Evolutionary conservation across 176 grass and related monocot species (phyloP).

Genomic region (Luzula sylvatica): DNA sequence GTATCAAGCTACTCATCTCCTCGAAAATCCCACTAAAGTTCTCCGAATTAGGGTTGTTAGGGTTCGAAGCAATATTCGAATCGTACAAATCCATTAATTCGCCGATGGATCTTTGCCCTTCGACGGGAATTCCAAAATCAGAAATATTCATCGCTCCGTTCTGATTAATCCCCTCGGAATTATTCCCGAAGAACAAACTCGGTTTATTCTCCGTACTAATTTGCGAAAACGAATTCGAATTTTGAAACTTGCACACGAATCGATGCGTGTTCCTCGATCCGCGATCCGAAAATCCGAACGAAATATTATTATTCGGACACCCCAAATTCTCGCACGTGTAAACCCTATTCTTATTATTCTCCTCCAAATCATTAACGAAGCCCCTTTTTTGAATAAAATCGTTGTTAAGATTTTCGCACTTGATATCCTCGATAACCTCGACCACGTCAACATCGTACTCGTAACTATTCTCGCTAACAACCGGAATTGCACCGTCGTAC

Average conservation of each 20-base stretch:
- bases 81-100: conserved; percentile 69
- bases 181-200: conserved; percentile 19
- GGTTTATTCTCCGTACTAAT: conserved; percentile 30
- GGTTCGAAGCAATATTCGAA: conserved; percentile 18
- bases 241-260: conserved; percentile 38
- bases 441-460: conserved; percentile 54
- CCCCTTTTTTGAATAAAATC: conserved; percentile 50
- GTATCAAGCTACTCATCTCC: conserved; percentile 7
- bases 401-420: no score
- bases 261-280: conserved; percentile 45
- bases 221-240: conserved; percentile 1
- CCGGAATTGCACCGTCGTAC: conserved; percentile 20
- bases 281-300: conserved; percentile 51
- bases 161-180: conserved; percentile 2
- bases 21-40: conserved; percentile 15
- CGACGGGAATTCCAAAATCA: conserved; percentile 34
- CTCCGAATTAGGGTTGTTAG: conserved; percentile 1
- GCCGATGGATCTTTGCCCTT: conserved; percentile 48
- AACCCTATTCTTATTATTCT: conserved; percentile 22
- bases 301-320: conserved; percentile 31
- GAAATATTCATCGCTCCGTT: conserved; percentile 18
- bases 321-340: conserved; percentile 50
- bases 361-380: conserved; percentile 26
- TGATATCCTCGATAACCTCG: conserved; percentile 22
- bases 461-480: conserved; percentile 29